Percentiles rank a stretch among this genome's conserved stretches.
phyloP scores from a whole-genome alignment of 2,329 filamentous ascomycete species.

The Davidsoniella neocaledoniae region DNA sequence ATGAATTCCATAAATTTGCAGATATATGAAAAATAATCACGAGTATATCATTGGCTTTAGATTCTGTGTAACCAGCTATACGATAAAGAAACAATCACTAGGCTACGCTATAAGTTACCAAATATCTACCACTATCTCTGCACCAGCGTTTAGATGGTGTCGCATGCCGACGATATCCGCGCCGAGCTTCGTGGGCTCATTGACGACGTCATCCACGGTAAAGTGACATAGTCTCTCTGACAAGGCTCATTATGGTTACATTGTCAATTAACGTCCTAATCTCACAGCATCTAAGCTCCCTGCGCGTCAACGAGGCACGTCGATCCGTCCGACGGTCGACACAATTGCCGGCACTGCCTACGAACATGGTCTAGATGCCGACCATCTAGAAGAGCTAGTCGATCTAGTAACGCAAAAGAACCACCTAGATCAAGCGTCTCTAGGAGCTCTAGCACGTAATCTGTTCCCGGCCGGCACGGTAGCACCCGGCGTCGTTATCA shows the following conservation, averaged over 20 bases:
- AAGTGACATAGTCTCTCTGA: background rate
- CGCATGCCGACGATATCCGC: slow-evolving; percentile 16
- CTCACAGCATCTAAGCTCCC: slow-evolving; percentile 38
- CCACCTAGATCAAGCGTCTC: slow-evolving; percentile 59
- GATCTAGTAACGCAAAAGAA: slow-evolving; percentile 49
- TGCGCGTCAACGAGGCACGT: slow-evolving; percentile 46
- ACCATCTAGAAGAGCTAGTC: slow-evolving; percentile 45
- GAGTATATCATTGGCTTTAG: no score
- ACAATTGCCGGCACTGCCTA: slow-evolving; percentile 46
- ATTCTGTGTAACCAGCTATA: no score
- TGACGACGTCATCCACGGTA: slow-evolving; percentile 21
- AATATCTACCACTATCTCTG: background rate
- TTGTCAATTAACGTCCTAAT: background rate
- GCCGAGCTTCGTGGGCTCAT: slow-evolving; percentile 22
- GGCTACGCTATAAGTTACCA: no score
- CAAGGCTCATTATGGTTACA: background rate
- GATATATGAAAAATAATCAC: no score
- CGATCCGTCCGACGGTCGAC: slow-evolving; percentile 48
- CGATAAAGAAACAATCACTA: no score
- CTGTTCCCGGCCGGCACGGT: slow-evolving; percentile 57
- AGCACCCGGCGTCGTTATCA: slow-evolving; percentile 41
- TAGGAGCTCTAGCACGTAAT: slow-evolving; percentile 51
- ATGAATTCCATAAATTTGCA: no score
- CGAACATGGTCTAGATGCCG: slow-evolving; percentile 47
- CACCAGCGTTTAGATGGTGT: slow-evolving; percentile 4